Base-by-base conservation (phyloP, 441 rosid species). In the Populus hybrid region DNA sequence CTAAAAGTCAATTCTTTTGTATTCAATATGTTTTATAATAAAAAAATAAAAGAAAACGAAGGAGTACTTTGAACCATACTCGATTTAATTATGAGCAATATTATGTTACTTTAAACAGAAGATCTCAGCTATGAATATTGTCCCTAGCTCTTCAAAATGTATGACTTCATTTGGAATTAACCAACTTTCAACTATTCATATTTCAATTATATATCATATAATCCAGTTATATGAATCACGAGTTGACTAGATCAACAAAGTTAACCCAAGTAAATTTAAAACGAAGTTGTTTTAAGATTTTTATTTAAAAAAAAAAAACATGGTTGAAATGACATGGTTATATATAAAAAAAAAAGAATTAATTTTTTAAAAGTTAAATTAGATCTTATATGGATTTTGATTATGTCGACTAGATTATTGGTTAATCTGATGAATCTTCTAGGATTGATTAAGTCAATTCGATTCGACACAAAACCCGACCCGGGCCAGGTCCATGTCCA, bases 251-350 rank as follows among this genome's bases (percentile, higher is more conserved):
- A 46, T 46, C 1, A 46, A 4, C 2, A 0, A 0, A 46, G 6
- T 46, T 46, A 14, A 46, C 32, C 3, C 32, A 30, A 3, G 32
- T 30, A 30, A 30, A 30, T 30, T 30, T 30, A 30, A 28, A 28
- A 12, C 0, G 0, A 11, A 0, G 0, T 46, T 46, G 18, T 46
- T 14, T 12, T 46, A 14, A 14, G 0, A 38, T 0, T 65, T 35
- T 38, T 70, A 23, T 46, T 8, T 21, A 38, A 38, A n/a, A n/a
- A 38, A 38, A 70, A 70, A 9, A 70, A 70, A 40, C 73, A 18
- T 3, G 1, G 1, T 19, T 70, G 0, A 35, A 57, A 24, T 9
- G 18, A 46, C 5, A 30, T 6, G 23, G 4, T 72, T 53, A 53
- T 46, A 14, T 14, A 46, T 46, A n/a, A 0, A 0, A 38, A 38